Evolutionary conservation across 768 basidiomycete species (phyloP).

Genomic region (Glaciozyma antarctica): DNA sequence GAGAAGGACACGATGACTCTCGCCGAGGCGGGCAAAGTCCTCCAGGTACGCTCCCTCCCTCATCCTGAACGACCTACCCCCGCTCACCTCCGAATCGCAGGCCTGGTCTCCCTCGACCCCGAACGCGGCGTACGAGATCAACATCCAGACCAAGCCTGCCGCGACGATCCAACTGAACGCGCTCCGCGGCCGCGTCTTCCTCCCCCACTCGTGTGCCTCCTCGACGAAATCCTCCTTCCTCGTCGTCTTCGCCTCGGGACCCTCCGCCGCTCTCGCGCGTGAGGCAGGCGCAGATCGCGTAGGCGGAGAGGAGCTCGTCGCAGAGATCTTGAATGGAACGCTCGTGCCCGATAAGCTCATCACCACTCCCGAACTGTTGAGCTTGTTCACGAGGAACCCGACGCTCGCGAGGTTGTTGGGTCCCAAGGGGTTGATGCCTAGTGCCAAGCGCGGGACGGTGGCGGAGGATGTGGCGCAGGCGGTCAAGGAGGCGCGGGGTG

Average conservation of each 20-base stretch:
- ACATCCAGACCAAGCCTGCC: conserved; percentile 56
- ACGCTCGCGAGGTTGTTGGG: conserved; percentile 63
- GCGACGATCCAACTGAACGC: conserved; percentile 63
- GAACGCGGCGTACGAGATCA: conserved; percentile 65
- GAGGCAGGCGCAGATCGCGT: conserved; percentile 81
- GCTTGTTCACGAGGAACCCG: conserved; percentile 59
- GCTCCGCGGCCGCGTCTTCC: conserved; percentile 77
- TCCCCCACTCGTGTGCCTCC: conserved; percentile 48
- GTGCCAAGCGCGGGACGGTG: conserved; percentile 84
- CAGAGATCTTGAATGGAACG: conserved; percentile 61
- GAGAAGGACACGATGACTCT: conserved; percentile 33
- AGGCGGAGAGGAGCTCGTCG: conserved; percentile 68
- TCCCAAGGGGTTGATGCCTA: conserved; percentile 91
- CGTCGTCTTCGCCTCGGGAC: conserved; percentile 86
- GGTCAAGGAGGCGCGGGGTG: conserved; percentile 66
- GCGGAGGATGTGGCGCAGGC: conserved; percentile 78
- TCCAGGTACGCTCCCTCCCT: conserved; percentile 12
- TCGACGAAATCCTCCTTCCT: conserved; percentile 45
- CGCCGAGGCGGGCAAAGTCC: conserved; percentile 30
- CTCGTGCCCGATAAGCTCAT: conserved; percentile 74
- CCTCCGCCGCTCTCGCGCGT: conserved; percentile 69
- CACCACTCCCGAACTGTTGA: conserved; percentile 67
- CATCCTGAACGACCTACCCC: neutral
- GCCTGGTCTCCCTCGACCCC: conserved; percentile 47
- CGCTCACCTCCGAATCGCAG: neutral